Evolutionary conservation across 1,139 yeast genomes (phyloP).

Genomic region (Barnettozyma hawaiiensis): DNA sequence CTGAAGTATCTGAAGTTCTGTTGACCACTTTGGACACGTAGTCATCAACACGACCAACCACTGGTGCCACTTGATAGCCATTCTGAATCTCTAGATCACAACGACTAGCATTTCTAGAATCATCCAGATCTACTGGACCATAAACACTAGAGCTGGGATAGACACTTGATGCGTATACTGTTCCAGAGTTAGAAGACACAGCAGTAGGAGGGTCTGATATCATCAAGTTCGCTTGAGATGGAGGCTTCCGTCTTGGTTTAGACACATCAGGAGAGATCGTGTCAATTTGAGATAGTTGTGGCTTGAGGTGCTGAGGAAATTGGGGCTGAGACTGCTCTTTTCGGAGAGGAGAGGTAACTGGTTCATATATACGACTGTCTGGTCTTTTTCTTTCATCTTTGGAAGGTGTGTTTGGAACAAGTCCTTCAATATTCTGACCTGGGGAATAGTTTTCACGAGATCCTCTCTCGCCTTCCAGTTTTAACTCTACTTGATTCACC

Average conservation of each 20-base stretch:
- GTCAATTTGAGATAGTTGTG: constrained; percentile 4
- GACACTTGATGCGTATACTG: not conserved
- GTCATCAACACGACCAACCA: constrained; percentile 12
- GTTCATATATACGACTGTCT: constrained; percentile 6
- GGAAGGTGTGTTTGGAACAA: not conserved
- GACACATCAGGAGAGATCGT: not conserved
- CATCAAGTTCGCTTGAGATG: not conserved
- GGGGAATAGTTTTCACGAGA: not conserved
- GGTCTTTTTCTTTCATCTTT: constrained; percentile 2
- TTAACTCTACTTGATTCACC: constrained; percentile 22
- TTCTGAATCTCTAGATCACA: not conserved
- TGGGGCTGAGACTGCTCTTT: not conserved
- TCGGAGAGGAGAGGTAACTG: constrained; percentile 3
- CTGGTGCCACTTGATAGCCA: constrained; percentile 4
- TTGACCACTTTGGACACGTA: not conserved
- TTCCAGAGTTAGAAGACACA: not conserved
- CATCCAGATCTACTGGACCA: constrained; percentile 16
- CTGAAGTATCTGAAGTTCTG: not conserved
- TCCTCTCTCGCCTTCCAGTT: constrained; percentile 11
- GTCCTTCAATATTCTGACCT: not conserved
- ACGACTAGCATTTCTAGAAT: constrained; percentile 1
- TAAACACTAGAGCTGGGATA: constrained; percentile 20
- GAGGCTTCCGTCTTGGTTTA: constrained; percentile 6
- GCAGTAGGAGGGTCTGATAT: not conserved
- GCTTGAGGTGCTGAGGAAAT: constrained; percentile 1